Evolutionary conservation across 192 early-diverging fungal genomes (phyloP).

Genomic region (Entomortierella beljakovae): DNA sequence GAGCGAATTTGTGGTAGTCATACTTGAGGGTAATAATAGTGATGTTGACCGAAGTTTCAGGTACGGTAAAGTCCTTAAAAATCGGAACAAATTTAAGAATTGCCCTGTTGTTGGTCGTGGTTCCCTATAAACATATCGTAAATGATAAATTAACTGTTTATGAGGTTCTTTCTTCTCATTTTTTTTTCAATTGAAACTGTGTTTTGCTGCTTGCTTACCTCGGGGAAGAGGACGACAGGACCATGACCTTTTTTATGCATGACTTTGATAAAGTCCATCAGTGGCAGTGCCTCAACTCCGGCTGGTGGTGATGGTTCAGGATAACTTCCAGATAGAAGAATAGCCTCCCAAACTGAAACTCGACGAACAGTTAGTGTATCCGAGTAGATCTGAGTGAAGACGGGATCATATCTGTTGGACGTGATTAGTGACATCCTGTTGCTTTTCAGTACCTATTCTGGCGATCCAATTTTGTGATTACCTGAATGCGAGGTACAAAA

Average conservation of each 20-base stretch:
- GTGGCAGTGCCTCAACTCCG: slow-evolving; percentile 40
- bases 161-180: too few species aligned
- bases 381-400: slow-evolving; percentile 68
- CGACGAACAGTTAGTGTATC: slow-evolving; percentile 60
- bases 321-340: slow-evolving; percentile 56
- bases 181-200: background rate
- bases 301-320: slow-evolving; percentile 55
- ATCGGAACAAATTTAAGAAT: slow-evolving; percentile 81
- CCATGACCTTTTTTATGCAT: slow-evolving; percentile 56
- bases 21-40: slow-evolving; percentile 77
- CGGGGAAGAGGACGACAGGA: slow-evolving; percentile 77
- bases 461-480: too few species aligned
- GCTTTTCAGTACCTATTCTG: too few species aligned
- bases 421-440: background rate
- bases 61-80: slow-evolving; percentile 69
- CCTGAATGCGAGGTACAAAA: slow-evolving; percentile 77
- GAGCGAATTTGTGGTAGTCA: slow-evolving; percentile 70
- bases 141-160: background rate
- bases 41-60: slow-evolving; percentile 68
- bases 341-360: slow-evolving; percentile 68
- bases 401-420: slow-evolving; percentile 64
- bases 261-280: slow-evolving; percentile 56
- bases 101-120: slow-evolving; percentile 89
- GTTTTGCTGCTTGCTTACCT: slow-evolving; percentile 49
- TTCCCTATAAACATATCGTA: slow-evolving; percentile 58